These are phyloP conservation scores for Cryptococcus amylolentus DNA, from an alignment of 1,284 basidiomycete genomes.

Conservation along the genomic window DNA sequence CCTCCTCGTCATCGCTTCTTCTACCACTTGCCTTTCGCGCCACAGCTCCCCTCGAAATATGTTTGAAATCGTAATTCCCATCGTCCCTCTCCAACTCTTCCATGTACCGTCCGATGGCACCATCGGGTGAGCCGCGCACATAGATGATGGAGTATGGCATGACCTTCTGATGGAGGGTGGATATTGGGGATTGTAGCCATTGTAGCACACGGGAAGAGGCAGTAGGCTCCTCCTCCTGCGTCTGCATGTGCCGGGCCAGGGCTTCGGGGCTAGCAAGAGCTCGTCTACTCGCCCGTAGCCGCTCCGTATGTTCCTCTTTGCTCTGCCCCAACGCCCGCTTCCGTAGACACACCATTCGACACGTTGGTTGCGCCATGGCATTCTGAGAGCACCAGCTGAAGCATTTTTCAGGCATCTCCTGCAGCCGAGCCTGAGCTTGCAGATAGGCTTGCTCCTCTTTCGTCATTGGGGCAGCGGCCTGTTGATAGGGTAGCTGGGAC, in stretches of 20 bases:
- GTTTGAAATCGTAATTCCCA: constrained; percentile 40
- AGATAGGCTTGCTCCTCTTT: not conserved
- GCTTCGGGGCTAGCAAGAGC: not conserved
- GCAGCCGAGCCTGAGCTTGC: not conserved
- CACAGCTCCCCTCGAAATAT: constrained; percentile 23
- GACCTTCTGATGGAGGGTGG: constrained; percentile 19
- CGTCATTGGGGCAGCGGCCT: constrained; percentile 1
- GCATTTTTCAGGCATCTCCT: constrained; percentile 37
- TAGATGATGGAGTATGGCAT: constrained; percentile 41
- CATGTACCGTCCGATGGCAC: constrained; percentile 45
- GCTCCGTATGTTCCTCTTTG: constrained; percentile 25
- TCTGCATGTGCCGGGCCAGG: not conserved
- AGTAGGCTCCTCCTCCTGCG: not conserved
- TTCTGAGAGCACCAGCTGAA: constrained; percentile 39
- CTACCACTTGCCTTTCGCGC: constrained; percentile 4
- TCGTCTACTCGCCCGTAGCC: constrained; percentile 19
- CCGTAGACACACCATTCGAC: constrained; percentile 42
- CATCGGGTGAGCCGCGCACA: constrained; percentile 38
- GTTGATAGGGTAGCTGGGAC: not conserved
- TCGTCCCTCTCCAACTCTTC: constrained; percentile 46
- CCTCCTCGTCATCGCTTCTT: constrained; percentile 14
- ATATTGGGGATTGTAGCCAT: constrained; percentile 21
- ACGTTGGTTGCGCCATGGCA: constrained; percentile 27
- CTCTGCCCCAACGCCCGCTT: constrained; percentile 17
- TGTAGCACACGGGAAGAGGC: not conserved